Conservation (phyloP, 441 rosid species). For the Syzygium malaccense region DNA sequence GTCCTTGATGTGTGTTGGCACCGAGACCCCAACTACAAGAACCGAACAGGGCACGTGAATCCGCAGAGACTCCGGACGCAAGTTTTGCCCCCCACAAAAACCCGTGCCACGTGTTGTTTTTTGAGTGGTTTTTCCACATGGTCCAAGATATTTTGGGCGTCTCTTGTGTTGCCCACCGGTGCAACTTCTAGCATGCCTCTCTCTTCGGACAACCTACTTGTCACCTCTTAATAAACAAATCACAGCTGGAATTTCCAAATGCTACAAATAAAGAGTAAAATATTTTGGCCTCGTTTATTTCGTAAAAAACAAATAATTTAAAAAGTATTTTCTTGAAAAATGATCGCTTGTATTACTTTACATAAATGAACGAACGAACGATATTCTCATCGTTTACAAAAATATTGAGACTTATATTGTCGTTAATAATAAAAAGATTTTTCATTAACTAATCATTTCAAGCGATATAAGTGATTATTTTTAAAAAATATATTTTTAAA, state of each 20-base stretch:
- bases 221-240: not conserved
- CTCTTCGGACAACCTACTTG: not conserved
- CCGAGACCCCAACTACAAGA: not conserved
- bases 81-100: not conserved
- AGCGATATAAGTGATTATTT: too few species aligned
- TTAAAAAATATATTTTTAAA: accelerated
- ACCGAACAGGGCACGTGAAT: not conserved
- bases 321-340: not conserved
- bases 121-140: not conserved
- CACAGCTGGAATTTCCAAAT: not conserved
- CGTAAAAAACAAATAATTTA: not conserved
- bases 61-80: not conserved
- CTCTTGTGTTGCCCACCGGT: not conserved
- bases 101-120: not conserved
- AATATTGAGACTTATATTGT: not conserved
- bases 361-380: not conserved
- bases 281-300: accelerated
- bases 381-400: accelerated
- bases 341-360: accelerated
- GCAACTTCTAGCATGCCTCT: not conserved
- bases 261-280: not conserved
- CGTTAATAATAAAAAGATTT: not conserved
- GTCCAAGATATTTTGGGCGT: not conserved
- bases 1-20: not conserved
- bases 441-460: too few species aligned